Base-by-base conservation (phyloP, 208 protist species). In the Trypanosoma theileri region DNA sequence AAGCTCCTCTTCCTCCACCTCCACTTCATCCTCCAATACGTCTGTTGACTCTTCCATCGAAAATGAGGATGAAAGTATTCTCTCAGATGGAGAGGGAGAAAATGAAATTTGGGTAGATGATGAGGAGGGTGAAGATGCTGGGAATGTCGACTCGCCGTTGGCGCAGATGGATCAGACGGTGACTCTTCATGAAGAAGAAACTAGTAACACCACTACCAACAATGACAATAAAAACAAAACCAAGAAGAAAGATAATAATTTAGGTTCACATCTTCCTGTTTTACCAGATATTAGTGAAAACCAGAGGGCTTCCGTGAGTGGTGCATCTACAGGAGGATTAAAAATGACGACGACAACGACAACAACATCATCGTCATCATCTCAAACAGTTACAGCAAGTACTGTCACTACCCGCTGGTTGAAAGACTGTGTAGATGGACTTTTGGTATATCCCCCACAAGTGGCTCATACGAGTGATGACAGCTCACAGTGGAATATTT, bases 341-440 rank as follows among this genome's bases (percentile, higher is more conserved):
- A 35, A 1, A 35, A 35, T 6, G 6, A 35, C 4, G 12, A 8
- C 3, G 21, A 4, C 42, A 42, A 40, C 4, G n/a, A n/a, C 28
- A 1, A 35, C 59, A 44, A 4, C 40, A 10, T 14, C 41, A 24
- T 19, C 57, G 11, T 50, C 41, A 3, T 8, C 40, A 19, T 50
- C 53, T 26, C 11, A 53, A 17, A 45, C 4, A 41, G 14, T 13
- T 10, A 17, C 16, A 35, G 54, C 44, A 55, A 59, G 0, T 41
- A 70, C 63, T 22, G 71, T 76, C 12, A 76, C 71, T 24, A 59
- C 51, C 0, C 45, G 54, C 3, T 76, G 71, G 71, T 13, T 76
- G 40, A 40, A 59, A 41, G 71, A 76, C 19, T 76, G 71, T 41
- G 48, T 57, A 26, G 71, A 69, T 22, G 71, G 50, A 42, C 28